Base-by-base conservation (phyloP, 2,329 filamentous ascomycete species). In the Cryoendolithus antarcticus region DNA sequence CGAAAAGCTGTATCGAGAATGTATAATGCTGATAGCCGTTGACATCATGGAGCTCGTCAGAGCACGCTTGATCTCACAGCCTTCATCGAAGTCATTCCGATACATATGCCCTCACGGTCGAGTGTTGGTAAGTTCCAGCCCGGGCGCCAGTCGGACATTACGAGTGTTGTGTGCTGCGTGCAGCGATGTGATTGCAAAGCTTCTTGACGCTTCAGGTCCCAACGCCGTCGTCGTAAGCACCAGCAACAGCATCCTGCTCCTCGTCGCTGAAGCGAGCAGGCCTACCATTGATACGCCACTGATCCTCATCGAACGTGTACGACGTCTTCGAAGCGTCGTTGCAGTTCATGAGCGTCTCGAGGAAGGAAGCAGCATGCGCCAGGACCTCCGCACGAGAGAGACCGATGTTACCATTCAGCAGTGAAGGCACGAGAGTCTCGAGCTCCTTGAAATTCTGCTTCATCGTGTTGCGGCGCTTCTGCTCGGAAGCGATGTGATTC, bases 401-500 rank as follows among this genome's bases (percentile, higher is more conserved):
- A 1, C 82, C 81, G 6, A 41, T 43, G 27, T 42, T 42, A 6
- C 82, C 81, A 19, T 75, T 77, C 40, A 72, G 73, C 8, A 93
- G 67, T 10, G 77, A 80, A 0, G 86, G 86, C 0, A 93, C 82
- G 13, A 93, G 67, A 21, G 76, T 70, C 47, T 75, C 75, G n/a
- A 93, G 63, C 42, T 89, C 82, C 32, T 86, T 81, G 50, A 89
- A 93, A 0, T 84, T 84, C 48, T 82, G 74, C 54, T 86, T 82
- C 52, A 89, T 89, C 34, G 86, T 66, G 19, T 84, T 85, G 35
- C 86, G 72, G 28, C 86, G 74, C 60, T 91, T 93, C 62, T 93
- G 84, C 56, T 93, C 86, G 38, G 85, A 91, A 38, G 79, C 71
- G 47, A 93, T 91, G 55, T 93, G 85, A 49, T 94, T 93, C 52